Conservation (phyloP, 1,284 basidiomycete genomes). For the Earliella scabrosa region DNA sequence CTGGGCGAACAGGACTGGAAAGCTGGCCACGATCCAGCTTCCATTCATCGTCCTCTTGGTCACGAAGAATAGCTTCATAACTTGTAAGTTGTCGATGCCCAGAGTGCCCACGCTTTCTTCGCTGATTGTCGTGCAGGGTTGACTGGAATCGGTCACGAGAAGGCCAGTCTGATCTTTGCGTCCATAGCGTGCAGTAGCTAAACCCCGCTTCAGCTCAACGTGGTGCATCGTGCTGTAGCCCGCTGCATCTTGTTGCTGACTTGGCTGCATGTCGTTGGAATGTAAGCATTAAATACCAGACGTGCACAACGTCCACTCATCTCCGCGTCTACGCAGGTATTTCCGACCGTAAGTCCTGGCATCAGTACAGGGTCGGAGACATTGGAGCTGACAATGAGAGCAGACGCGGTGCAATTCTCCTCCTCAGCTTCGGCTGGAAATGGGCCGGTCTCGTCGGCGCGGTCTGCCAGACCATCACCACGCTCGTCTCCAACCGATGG, state of each 20-base stretch:
- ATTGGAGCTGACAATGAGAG: too few relatives aligned
- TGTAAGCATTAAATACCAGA: constrained; percentile 18
- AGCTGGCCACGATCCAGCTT: constrained; percentile 41
- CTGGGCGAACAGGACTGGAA: constrained; percentile 37
- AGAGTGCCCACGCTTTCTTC: background rate
- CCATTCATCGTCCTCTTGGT: constrained; percentile 44
- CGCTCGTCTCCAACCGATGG: constrained; percentile 38
- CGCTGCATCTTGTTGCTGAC: constrained; percentile 30
- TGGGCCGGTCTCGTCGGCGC: constrained; percentile 35
- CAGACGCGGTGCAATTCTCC: too few relatives aligned
- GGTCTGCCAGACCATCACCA: constrained; percentile 37
- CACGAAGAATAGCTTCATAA: constrained; percentile 46
- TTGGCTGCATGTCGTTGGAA: constrained; percentile 33
- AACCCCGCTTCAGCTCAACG: constrained; percentile 22
- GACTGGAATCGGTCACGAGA: constrained; percentile 46
- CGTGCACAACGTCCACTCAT: too few relatives aligned
- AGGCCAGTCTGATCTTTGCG: constrained; percentile 24
- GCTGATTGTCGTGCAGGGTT: constrained; percentile 31
- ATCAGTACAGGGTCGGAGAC: too few relatives aligned
- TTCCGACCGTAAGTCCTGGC: constrained; percentile 4
- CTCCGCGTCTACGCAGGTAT: constrained; percentile 1
- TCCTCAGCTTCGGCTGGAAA: constrained; percentile 19
- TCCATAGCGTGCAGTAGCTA: background rate
- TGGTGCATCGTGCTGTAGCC: constrained; percentile 33
- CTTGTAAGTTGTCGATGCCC: constrained; percentile 28